Percentiles rank a stretch among this genome's conserved stretches.
Conservation (phyloP, 441 rosid genomes). For the Arabidopsis lyrata region DNA sequence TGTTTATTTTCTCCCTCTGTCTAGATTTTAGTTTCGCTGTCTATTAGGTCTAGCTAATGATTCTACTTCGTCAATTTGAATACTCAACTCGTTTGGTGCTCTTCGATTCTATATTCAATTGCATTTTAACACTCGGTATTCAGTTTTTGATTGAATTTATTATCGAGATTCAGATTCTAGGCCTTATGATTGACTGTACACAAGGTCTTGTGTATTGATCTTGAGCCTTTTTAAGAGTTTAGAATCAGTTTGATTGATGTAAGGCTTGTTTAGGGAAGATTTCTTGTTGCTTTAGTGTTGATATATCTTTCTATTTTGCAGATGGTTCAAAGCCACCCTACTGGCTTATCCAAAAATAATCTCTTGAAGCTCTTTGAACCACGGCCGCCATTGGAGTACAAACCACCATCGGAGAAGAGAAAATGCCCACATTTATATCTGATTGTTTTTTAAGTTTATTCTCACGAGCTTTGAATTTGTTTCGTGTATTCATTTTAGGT, state of each 20-base stretch:
- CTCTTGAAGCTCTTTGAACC: slow-evolving; percentile 96
- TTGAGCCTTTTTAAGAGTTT: neutral
- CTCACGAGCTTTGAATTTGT: neutral
- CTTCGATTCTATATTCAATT: neutral
- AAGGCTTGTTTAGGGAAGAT: neutral
- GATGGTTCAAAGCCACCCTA: slow-evolving; percentile 98
- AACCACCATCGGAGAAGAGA: slow-evolving; percentile 91
- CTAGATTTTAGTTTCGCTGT: neutral
- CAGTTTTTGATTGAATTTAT: neutral
- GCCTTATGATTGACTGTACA: neutral
- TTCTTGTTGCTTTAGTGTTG: neutral
- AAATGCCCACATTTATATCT: slow-evolving; percentile 71
- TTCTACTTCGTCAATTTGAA: neutral
- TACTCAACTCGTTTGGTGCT: neutral
- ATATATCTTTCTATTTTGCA: slow-evolving; percentile 43
- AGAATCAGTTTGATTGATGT: neutral
- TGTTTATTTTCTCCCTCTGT: neutral
- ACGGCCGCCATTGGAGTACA: slow-evolving; percentile 83
- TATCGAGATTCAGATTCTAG: neutral
- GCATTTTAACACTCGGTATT: neutral
- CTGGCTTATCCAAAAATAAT: slow-evolving; percentile 78
- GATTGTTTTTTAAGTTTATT: neutral
- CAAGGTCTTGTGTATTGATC: neutral
- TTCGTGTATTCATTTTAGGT: slow-evolving; percentile 52
- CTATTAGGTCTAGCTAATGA: neutral